These are phyloP conservation scores for Boechera retrofracta DNA, from an alignment of 345 rosid genomes.

Conservation along the genomic window DNA sequence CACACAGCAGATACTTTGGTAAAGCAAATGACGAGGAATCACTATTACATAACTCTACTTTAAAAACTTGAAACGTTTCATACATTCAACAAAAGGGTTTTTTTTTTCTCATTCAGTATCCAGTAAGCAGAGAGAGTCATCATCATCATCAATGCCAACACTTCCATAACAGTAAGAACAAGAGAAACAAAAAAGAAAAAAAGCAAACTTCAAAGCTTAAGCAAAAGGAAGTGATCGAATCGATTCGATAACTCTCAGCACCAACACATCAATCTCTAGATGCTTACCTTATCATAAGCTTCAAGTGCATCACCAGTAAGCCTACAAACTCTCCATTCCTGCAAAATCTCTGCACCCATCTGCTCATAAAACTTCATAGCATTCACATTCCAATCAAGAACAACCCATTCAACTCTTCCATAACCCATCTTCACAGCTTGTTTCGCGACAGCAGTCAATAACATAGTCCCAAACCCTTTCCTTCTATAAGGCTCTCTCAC, in stretches of 20 bases:
- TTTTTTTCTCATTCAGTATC: constrained; percentile 11
- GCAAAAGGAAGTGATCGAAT: not conserved
- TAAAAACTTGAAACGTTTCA: not conserved
- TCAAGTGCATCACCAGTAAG: constrained; percentile 82
- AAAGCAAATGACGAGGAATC: not conserved
- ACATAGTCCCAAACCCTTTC: constrained; percentile 76
- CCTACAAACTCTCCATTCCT: constrained; percentile 87
- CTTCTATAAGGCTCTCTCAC: constrained; percentile 85
- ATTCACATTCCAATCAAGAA: constrained; percentile 89
- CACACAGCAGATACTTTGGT: not conserved
- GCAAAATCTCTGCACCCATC: constrained; percentile 80
- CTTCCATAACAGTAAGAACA: constrained; percentile 27
- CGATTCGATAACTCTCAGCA: not conserved
- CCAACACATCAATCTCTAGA: constrained; percentile 18
- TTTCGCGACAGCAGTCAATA: constrained; percentile 76
- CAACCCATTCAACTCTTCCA: constrained; percentile 91
- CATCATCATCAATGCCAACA: constrained; percentile 20
- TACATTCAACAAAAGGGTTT: constrained; percentile 9
- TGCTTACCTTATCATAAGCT: constrained; percentile 55
- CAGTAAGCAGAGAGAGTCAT: constrained; percentile 4
- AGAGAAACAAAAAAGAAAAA: not conserved
- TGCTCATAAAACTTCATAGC: constrained; percentile 84
- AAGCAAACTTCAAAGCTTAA: not conserved
- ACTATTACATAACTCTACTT: not conserved
- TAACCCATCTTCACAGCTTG: constrained; percentile 91